phyloP scores from a whole-genome alignment of 805 yeast genomes.

The Komagataella pastoris region DNA sequence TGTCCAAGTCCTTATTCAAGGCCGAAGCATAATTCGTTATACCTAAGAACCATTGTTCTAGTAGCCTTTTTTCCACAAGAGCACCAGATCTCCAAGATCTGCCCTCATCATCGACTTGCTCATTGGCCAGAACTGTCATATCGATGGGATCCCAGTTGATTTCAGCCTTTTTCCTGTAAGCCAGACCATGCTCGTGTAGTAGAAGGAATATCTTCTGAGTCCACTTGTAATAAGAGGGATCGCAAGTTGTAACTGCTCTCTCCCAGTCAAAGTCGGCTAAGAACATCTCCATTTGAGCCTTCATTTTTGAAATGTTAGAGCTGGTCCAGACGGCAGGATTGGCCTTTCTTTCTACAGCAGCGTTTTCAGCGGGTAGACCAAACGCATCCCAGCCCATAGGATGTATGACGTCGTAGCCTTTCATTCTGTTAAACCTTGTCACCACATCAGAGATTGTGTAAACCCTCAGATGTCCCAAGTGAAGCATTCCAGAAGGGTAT shows the following conservation, averaged over 20 bases:
- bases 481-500: conserved; percentile 87
- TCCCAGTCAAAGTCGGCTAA: conserved; percentile 90
- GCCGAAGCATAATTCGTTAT: conserved; percentile 72
- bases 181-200: conserved; percentile 63
- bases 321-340: conserved; percentile 80
- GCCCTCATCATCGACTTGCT: conserved; percentile 88
- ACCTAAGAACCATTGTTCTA: conserved; percentile 90
- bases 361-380: conserved; percentile 97
- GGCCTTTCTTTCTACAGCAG: conserved; percentile 78
- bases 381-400: conserved; percentile 99
- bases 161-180: conserved; percentile 75
- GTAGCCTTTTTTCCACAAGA: conserved; percentile 62
- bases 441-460: conserved; percentile 82
- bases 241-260: conserved; percentile 74
- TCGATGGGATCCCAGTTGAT: conserved; percentile 98
- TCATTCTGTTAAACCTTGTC: conserved; percentile 63
- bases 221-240: conserved; percentile 82
- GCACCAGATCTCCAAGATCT: conserved; percentile 98
- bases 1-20: conserved; percentile 48
- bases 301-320: conserved; percentile 74
- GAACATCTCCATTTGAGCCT: conserved; percentile 66
- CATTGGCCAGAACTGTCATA: conserved; percentile 88
- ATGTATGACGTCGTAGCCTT: conserved; percentile 70
- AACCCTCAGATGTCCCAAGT: conserved; percentile 90
- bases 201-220: conserved; percentile 78